Evolutionary conservation across 2,329 filamentous ascomycete genomes (phyloP), one percentile per base, ranked within the genome.

Genomic region (Stemphylium lycopersici): DNA sequence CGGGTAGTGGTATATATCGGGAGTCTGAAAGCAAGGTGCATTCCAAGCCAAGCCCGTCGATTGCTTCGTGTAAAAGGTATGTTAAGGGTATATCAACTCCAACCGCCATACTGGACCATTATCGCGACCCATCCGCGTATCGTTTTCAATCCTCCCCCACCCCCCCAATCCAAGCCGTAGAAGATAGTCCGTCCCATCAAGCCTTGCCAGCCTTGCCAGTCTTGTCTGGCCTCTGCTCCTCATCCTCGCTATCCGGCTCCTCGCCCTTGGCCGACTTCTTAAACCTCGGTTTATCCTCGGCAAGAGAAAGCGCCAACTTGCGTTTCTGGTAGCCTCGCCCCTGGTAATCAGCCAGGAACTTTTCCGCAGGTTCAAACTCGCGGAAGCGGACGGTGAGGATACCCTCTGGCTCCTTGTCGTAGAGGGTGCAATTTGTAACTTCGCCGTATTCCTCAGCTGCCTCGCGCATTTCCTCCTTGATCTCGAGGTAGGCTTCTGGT

Each of bases 381-480:
- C 82, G 80, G 78, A 96, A 99, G 66, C 89, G 87, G 59, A 99
- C 90, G 48, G 87, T 93, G 7, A 93, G 89, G 33, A 98, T 84
- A 15, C 95, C 95, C 0, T 91, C 89, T 3, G 84, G 78, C 75
- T 99, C 96, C 60, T 88, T 82, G 73, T 99, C 95, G 73, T 90
- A 99, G 13, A 99, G 80, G 3, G 95, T 87, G 36, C 98, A 90
- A 69, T 96, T 97, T 29, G 92, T 96, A 32, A 98, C 91, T 20
- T 88, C 83, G 3, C 95, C 95, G 12, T 95, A 80, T 77, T 96
- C 96, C 53, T 85, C 83, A 73, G 91, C 96, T 76, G 96, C 93
- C 45, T 96, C 91, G 40, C 90, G 85, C 51, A 98, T 90, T 71
- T 99, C 95, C 73, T 96, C 90, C 72, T 96, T 96, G 78, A 98